Percentiles rank a stretch among this genome's conserved stretches.
Conservation (phyloP, 177 flowering plant species). For the Tripterygium wilfordii region DNA sequence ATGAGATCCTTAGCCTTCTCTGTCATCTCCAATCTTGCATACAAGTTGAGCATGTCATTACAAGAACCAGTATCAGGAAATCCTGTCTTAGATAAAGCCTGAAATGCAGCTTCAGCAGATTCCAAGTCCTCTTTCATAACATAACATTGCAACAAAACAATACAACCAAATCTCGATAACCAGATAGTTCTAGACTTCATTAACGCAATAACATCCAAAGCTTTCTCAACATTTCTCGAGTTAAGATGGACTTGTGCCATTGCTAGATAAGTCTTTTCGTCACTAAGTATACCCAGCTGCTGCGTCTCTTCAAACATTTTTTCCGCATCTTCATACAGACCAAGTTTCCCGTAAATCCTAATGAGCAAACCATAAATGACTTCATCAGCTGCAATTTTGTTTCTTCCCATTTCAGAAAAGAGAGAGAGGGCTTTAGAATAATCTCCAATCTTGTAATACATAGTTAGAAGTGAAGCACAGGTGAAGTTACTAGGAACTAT, state of each 20-base stretch:
- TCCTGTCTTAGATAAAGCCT: slow-evolving; percentile 60
- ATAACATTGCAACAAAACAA: slow-evolving; percentile 67
- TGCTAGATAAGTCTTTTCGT: slow-evolving; percentile 77
- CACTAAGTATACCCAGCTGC: slow-evolving; percentile 55
- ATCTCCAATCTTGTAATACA: slow-evolving; percentile 64
- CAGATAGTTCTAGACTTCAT: slow-evolving; percentile 63
- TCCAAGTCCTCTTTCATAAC: slow-evolving; percentile 47
- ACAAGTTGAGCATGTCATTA: slow-evolving; percentile 66
- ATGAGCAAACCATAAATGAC: slow-evolving; percentile 87
- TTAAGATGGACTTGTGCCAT: slow-evolving; percentile 87
- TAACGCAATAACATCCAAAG: slow-evolving; percentile 45
- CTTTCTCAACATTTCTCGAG: slow-evolving; percentile 54
- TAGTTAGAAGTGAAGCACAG: slow-evolving; percentile 76
- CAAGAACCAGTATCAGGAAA: slow-evolving; percentile 60
- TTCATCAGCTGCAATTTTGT: slow-evolving; percentile 67
- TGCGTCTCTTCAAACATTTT: slow-evolving; percentile 63
- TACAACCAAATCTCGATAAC: slow-evolving; percentile 67
- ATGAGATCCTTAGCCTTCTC: slow-evolving; percentile 65
- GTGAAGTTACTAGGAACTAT: slow-evolving; percentile 78
- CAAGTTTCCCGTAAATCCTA: slow-evolving; percentile 91
- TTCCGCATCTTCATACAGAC: slow-evolving; percentile 77
- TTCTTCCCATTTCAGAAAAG: slow-evolving; percentile 67
- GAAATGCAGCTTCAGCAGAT: slow-evolving; percentile 71
- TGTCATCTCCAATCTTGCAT: slow-evolving; percentile 35
- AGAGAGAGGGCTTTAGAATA: slow-evolving; percentile 77